Base-by-base conservation (phyloP, 2,329 filamentous ascomycete species). In the Fusarium pseudoanthophilum region DNA sequence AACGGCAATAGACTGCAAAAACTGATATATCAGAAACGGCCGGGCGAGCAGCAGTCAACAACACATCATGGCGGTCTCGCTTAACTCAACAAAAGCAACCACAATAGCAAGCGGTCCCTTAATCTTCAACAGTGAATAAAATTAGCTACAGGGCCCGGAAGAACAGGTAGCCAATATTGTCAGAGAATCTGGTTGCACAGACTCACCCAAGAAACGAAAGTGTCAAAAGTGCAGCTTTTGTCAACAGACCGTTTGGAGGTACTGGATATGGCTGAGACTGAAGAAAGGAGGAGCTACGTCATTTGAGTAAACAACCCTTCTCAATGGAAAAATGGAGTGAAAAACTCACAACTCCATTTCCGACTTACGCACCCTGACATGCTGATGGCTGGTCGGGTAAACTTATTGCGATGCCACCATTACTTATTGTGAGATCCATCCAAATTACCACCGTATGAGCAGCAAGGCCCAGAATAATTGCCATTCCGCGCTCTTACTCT, bases 101-200 rank as follows among this genome's bases (percentile, higher is more conserved):
- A 51, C 30, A 34, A 34, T 34, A 52, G 30, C 9, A 9, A 24
- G 16, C 16, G 14, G 16, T 8, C 6, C 30, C 30, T 34, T 2
- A 15, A 52, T 15, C 4, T 51, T 8, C 8, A 16, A 11, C 0
- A 1, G 5, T 1, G 11, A 7, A 15, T 11, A 5, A 11, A 0
- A 7, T 3, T 20, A 4, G 3, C 8, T 20, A 5, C 11, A 20
- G 21, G 4, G 14, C 20, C 26, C 9, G 30, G 5, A 30, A 46
- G 26, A 15, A 8, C 15, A 14, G 21, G 5, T 0, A 32, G 11
- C 46, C 28, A 24, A 9, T 49, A 3, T 4, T 4, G 20, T 13
- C 11, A 13, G 15, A 28, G 43, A 14, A 11, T n/a, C 7, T n/a
- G 21, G 28, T 26, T 4, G 24, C 28, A 49, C 15, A 32, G 28